phyloP scores from a whole-genome alignment of 2,329 filamentous ascomycete genomes.

The Epichloe festucae region DNA sequence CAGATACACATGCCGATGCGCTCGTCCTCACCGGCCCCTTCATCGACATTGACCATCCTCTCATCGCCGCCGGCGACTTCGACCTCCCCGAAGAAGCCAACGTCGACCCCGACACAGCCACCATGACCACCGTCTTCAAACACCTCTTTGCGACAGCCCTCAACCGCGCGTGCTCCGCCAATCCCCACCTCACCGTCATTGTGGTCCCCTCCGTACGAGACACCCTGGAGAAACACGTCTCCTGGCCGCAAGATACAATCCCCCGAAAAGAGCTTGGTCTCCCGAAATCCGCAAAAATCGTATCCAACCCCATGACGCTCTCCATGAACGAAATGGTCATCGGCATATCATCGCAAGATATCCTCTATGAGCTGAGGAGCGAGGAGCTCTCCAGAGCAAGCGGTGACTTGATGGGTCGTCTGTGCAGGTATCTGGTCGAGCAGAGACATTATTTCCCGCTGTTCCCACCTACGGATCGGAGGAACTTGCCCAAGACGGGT shows the following conservation, averaged over 20 bases:
- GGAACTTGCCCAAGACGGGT: conserved; percentile 51
- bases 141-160: conserved; percentile 65
- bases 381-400: conserved; percentile 43
- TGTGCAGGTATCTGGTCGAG: conserved; percentile 68
- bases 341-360: conserved; percentile 71
- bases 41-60: conserved; percentile 79
- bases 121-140: conserved; percentile 72
- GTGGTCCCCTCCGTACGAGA: conserved; percentile 76
- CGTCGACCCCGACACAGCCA: conserved; percentile 64
- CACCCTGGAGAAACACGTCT: conserved; percentile 67
- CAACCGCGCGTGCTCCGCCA: conserved; percentile 52
- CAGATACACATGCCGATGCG: conserved; percentile 60
- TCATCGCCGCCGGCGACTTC: conserved; percentile 70
- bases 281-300: conserved; percentile 58
- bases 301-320: conserved; percentile 84
- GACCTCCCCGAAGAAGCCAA: conserved; percentile 56
- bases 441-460: conserved; percentile 86
- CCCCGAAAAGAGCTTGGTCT: conserved; percentile 59
- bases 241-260: conserved; percentile 62
- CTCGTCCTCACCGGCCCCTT: conserved; percentile 79
- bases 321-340: conserved; percentile 78
- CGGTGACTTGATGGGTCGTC: conserved; percentile 52
- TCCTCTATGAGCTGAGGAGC: conserved; percentile 66
- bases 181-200: conserved; percentile 69
- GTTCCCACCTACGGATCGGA: conserved; percentile 65